Base-by-base conservation (phyloP, 371 early-diverging fungal genomes). In the Parasitella parasitica region DNA sequence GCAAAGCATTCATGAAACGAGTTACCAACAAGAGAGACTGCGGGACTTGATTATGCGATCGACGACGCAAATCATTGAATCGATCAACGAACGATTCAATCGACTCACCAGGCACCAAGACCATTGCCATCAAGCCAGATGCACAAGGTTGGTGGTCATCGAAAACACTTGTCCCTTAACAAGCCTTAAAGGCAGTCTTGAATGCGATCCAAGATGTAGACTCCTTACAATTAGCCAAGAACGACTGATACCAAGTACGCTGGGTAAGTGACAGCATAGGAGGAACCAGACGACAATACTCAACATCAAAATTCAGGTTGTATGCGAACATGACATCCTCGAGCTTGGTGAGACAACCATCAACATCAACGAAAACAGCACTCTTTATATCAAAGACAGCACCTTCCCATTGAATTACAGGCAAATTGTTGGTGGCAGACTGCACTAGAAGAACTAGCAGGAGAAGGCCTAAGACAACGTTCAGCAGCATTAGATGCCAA, bases 341-440 rank as follows among this genome's bases (percentile, higher is more conserved):
- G 32, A 61, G 55, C 4, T 61, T 46, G 16, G 3, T 11, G 2
- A 61, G 13, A 37, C 55, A 54, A 2, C 38, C 50, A 9, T 39
- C 18, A 30, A 55, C 20, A 37, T 54, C 62, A 46, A 16, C 22
- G 8, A 55, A 54, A 1, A 53, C 53, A 16, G 26, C 34, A 2
- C 4, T 6, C 3, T 18, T n/a, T 2, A 13, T 24, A 7, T 54
- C 41, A 52, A 46, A 32, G 1, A 54, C 54, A 7, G n/a, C 12
- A 8, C 55, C 55, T 51, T 54, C 49, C 62, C 55, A 61, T 27
- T 55, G 62, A 22, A 61, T 54, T 0, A 48, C 15, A 35, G 55
- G 55, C 4, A 61, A 20, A 27, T 54, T 37, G 9, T 37, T 37
- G 32, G 8, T 30, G 32, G 32, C 8, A 30, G 32, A 30, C 32